Evolutionary conservation across 352 stramenopile genomes (phyloP).

Genomic region (Phytopythium kandeliae): DNA sequence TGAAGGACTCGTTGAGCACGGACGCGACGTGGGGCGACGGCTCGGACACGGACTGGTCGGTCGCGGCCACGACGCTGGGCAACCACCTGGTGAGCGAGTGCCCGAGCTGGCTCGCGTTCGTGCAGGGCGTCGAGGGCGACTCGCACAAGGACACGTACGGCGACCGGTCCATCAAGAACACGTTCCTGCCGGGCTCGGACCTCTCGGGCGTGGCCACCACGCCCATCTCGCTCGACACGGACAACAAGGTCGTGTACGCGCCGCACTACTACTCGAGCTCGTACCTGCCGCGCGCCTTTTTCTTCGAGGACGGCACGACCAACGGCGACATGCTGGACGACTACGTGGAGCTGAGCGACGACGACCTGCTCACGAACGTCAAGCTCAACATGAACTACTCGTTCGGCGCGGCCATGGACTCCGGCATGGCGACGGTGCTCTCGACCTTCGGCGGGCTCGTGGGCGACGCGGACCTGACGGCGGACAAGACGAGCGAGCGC

Average conservation of each 20-base stretch:
- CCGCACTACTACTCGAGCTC: slow-evolving; percentile 77
- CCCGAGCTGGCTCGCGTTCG: slow-evolving; percentile 73
- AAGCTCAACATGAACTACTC: slow-evolving; percentile 79
- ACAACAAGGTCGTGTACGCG: slow-evolving; percentile 78
- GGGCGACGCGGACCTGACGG: slow-evolving; percentile 44
- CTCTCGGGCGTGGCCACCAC: slow-evolving; percentile 33
- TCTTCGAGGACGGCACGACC: slow-evolving; percentile 46
- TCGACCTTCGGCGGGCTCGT: slow-evolving; percentile 81
- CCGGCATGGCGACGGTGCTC: slow-evolving; percentile 57
- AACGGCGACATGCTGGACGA: slow-evolving; percentile 54
- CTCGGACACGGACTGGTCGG: slow-evolving; percentile 72
- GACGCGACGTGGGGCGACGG: slow-evolving; percentile 72
- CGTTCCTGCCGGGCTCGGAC: slow-evolving; percentile 63
- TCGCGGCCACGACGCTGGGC: slow-evolving; percentile 57
- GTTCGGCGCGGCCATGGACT: slow-evolving; percentile 59
- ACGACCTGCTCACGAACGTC: slow-evolving; percentile 54
- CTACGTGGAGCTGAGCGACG: slow-evolving; percentile 54
- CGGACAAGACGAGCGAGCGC: slow-evolving; percentile 62
- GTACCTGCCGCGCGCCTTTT: slow-evolving; percentile 51
- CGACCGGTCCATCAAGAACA: slow-evolving; percentile 50
- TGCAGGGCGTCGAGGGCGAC: slow-evolving; percentile 63
- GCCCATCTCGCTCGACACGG: slow-evolving; percentile 52
- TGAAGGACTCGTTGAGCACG: slow-evolving; percentile 64
- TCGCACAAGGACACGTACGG: slow-evolving; percentile 67
- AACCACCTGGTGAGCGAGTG: slow-evolving; percentile 63